Conservation (phyloP, 83 land plant genomes). For the Larix sibirica region DNA sequence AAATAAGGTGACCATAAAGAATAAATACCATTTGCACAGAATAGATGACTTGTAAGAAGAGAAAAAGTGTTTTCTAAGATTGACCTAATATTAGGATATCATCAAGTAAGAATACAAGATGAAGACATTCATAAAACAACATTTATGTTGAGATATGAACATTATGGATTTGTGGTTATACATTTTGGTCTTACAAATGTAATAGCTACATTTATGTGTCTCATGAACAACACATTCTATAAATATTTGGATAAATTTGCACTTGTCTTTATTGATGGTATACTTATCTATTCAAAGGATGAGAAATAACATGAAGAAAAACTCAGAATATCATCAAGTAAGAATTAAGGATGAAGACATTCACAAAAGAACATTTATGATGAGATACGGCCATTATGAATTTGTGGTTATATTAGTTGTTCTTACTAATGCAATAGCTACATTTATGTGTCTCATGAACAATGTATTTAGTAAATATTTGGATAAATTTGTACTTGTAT, state of each 20-base stretch:
- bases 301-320: not conserved
- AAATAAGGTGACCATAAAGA: not conserved
- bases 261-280: not conserved
- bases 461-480: no score
- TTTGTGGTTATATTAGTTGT: no score
- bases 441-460: no score
- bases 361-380: no score
- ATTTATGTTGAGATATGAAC: not conserved
- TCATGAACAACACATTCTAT: not conserved
- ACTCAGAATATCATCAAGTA: no score
- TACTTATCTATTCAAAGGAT: not conserved
- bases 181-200: not conserved
- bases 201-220: not conserved
- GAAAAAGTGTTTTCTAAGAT: not conserved
- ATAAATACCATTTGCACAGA: not conserved
- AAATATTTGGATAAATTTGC: not conserved
- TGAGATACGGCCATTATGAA: no score
- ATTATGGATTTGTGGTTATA: not conserved
- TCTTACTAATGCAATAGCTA: no score
- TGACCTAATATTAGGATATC: not conserved
- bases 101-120: not conserved
- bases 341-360: no score
- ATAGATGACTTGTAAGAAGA: not conserved
- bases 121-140: not conserved
- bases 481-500: no score